Evolutionary conservation across 2,329 filamentous ascomycete genomes (phyloP).

Genomic region (Coniochaeta hoffmannii): DNA sequence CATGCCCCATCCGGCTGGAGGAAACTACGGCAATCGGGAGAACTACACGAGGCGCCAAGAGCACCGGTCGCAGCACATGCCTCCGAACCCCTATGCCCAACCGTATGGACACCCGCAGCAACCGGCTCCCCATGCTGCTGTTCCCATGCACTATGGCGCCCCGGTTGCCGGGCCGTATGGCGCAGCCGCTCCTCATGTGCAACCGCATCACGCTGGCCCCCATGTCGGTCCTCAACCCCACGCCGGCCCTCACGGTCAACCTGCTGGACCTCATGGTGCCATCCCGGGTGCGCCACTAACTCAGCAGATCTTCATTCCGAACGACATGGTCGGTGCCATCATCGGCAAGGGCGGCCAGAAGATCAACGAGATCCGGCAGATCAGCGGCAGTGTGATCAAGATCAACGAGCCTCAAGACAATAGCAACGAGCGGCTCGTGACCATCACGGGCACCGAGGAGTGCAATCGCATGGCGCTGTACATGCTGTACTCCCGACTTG

Average conservation of each 20-base stretch:
- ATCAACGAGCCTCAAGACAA: slow-evolving; percentile 99
- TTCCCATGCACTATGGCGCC: slow-evolving; percentile 74
- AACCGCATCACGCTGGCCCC: slow-evolving; percentile 61
- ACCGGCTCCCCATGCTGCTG: slow-evolving; percentile 54
- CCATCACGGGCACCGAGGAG: slow-evolving; percentile 94
- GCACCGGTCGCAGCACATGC: slow-evolving; percentile 65
- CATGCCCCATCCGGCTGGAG: slow-evolving; percentile 83
- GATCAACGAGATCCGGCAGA: slow-evolving; percentile 97
- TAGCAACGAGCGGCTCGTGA: slow-evolving; percentile 95
- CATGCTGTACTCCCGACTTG: slow-evolving; percentile 96
- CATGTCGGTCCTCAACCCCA: slow-evolving; percentile 48
- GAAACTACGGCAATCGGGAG: slow-evolving; percentile 86
- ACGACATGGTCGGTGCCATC: slow-evolving; percentile 98
- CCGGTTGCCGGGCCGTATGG: slow-evolving; percentile 69
- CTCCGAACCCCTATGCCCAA: slow-evolving; percentile 69
- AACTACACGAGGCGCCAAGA: slow-evolving; percentile 73
- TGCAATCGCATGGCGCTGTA: slow-evolving; percentile 99
- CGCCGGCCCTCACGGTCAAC: slow-evolving; percentile 65
- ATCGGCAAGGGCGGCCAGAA: slow-evolving; percentile 98
- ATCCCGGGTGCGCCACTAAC: slow-evolving; percentile 79
- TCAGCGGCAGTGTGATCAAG: slow-evolving; percentile 97
- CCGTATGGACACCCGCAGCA: slow-evolving; percentile 61
- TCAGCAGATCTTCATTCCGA: slow-evolving; percentile 98
- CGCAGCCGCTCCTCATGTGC: slow-evolving; percentile 64
- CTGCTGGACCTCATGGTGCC: slow-evolving; percentile 57